Conservation (phyloP, 2,329 filamentous ascomycete species). For the Phoma sp. region DNA sequence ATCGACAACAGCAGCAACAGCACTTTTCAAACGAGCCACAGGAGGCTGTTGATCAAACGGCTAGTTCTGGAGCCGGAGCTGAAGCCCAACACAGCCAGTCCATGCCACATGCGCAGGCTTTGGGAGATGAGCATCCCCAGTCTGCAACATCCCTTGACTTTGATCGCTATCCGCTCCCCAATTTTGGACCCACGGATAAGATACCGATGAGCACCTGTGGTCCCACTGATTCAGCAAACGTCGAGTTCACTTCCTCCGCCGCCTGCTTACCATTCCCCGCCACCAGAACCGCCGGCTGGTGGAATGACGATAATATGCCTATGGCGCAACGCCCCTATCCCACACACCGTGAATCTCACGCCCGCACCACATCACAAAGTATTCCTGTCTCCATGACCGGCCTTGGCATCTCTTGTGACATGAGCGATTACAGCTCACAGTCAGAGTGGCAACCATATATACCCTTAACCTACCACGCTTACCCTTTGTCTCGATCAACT, state of each 20-base stretch:
- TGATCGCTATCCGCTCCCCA: too few species aligned
- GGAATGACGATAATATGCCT: constrained; percentile 20
- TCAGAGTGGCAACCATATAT: constrained; percentile 4
- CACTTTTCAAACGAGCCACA: too few species aligned
- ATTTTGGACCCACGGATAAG: too few species aligned
- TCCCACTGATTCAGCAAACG: constrained; percentile 32
- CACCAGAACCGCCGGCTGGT: constrained; percentile 41
- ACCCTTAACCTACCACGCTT: neutral
- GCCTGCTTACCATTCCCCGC: constrained; percentile 33
- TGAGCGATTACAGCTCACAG: constrained; percentile 23
- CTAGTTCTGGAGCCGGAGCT: too few species aligned
- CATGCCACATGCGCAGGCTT: too few species aligned
- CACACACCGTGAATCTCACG: constrained; percentile 30
- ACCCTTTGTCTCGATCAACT: constrained; percentile 31
- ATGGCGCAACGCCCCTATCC: constrained; percentile 22
- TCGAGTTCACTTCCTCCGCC: constrained; percentile 44
- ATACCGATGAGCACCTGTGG: constrained; percentile 43
- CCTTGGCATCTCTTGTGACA: constrained; percentile 34
- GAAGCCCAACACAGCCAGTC: too few species aligned
- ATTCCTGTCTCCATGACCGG: constrained; percentile 28
- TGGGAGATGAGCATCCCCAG: too few species aligned
- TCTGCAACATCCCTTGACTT: too few species aligned
- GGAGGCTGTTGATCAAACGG: too few species aligned
- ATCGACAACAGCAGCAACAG: too few species aligned
- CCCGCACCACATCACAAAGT: constrained; percentile 28